Evolutionary conservation across 495 filamentous ascomycete genomes (phyloP), one percentile per base, ranked within the genome.

Genomic region (Podospora pseudopauciseta): DNA sequence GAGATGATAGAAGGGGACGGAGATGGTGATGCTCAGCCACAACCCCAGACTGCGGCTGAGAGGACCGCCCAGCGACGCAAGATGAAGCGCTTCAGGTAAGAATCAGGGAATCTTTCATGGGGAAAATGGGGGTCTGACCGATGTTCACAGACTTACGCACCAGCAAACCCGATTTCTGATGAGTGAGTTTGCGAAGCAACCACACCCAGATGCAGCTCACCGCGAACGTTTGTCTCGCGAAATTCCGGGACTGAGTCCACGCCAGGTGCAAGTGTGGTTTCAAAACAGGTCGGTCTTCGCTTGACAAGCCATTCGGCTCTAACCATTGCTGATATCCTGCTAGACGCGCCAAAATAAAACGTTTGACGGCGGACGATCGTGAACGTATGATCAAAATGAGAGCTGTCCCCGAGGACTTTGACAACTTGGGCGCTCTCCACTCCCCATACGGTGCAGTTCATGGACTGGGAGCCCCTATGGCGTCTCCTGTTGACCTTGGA

Each of bases 181-280:
- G 93, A 97, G 92, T 77, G 94, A 98, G 79, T 98, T 97, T 73
- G 91, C 92, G 63, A 92, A 94, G 71, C 93, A 98, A 73, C 91
- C 94, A 23, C 94, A 98, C 80, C 94, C 94, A 15, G 94, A 98
- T 77, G 94, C 94, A 34, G 91, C 92, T 58, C 93, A 98, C 80
- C 87, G 94, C 66, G 93, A 97, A 78, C 85, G 93, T 39, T 82
- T 98, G 63, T 94, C 94, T 39, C 84, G 91, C 66, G 94, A 97
- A 74, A 97, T 98, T 64, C 94, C 94, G 57, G 94, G 94, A 11
- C 81, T 98, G 58, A 97, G 91, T 68, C 92, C 94, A 55, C 88
- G 94, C 67, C 94, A 98, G 76, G 94, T 98, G 9, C 94, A 98
- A 81, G 94, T 98, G 67, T 98, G 94, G 94, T 98, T 98, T 79